Percentiles rank a stretch among this genome's conserved stretches.
Evolutionary conservation across 306 rosid genomes (phyloP).

Genomic region (Rosa multiflora): DNA sequence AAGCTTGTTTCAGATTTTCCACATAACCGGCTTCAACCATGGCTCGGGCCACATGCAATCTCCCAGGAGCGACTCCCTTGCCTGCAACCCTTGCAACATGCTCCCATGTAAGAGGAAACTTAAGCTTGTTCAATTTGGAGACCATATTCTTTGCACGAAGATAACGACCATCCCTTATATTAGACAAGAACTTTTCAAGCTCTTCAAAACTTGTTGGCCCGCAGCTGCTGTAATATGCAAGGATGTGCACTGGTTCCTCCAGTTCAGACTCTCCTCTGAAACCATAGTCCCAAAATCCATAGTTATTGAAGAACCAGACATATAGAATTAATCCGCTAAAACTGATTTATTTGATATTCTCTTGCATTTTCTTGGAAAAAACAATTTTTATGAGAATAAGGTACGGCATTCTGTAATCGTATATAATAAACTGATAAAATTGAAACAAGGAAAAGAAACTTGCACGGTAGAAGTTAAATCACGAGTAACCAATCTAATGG

Average conservation of each 20-base stretch:
- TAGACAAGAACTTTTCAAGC: conserved; percentile 65
- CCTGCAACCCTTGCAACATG: conserved; percentile 90
- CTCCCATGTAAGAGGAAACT: conserved; percentile 90
- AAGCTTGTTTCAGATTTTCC: conserved; percentile 89
- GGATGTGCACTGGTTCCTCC: conserved; percentile 90
- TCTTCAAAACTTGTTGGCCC: conserved; percentile 70
- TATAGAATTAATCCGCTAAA: neutral
- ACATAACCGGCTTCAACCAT: conserved; percentile 93
- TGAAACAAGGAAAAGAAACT: neutral
- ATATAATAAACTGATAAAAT: neutral
- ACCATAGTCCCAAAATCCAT: conserved; percentile 25
- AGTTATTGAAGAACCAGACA: conserved; percentile 8
- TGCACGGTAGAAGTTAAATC: neutral
- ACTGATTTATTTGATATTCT: conserved; percentile 10
- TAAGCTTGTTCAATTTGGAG: conserved; percentile 77
- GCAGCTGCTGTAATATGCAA: conserved; percentile 94
- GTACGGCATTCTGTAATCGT: neutral
- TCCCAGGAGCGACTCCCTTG: conserved; percentile 95
- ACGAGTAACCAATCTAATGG: neutral
- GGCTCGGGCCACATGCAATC: conserved; percentile 93
- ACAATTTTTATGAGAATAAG: neutral
- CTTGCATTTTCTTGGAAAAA: neutral
- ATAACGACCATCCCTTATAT: conserved; percentile 89
- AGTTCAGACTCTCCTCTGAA: conserved; percentile 68
- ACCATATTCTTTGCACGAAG: conserved; percentile 85